Base-by-base conservation (phyloP, 352 stramenopile genomes). In the Phytopythium chamaehyphon region DNA sequence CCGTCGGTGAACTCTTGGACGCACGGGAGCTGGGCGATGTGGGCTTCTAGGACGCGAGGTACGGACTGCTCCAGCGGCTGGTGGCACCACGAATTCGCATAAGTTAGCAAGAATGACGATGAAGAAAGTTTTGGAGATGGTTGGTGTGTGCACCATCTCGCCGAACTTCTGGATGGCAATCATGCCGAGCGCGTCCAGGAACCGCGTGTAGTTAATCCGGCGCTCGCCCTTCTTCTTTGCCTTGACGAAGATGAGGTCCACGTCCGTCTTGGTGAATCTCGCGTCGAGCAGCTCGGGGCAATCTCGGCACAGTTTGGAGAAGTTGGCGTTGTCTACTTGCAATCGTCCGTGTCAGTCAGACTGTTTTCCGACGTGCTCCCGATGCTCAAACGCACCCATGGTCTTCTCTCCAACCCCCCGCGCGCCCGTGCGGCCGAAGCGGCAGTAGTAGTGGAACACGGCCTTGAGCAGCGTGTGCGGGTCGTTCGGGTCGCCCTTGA, bases 221-320 rank as follows among this genome's bases (percentile, higher is more conserved):
- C 85, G 73, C 58, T 93, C 76, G 22, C 79, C 77, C 42, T 93
- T 96, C 61, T 88, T 86, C 66, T 94, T 93, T 37, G 71, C 64
- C 46, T 91, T 93, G 54, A 90, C 71, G 45, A 96, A 96, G 44
- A 93, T 93, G 12, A 96, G 57, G 54, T 96, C 86, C 19, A 96
- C 80, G 54, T 96, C 86, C 8, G 77, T 89, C 19, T 69, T 77
- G 19, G 70, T 71, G 44, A 96, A 90, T 15, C 44, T 54, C 6
- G 57, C 36, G 39, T 79, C 64, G 6, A 96, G 46, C 47, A 94
- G 54, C 0, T 73, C 69, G 0, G 84, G 86, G 46, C 71, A 91
- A 35, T 92, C 81, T 7, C 83, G 78, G 47, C 76, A 90, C 31
- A 96, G 71, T 61, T 94, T 94, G 57, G 82, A 80, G 44, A 91